Conservation (phyloP, 805 yeast species). For the Pichia insulana region DNA sequence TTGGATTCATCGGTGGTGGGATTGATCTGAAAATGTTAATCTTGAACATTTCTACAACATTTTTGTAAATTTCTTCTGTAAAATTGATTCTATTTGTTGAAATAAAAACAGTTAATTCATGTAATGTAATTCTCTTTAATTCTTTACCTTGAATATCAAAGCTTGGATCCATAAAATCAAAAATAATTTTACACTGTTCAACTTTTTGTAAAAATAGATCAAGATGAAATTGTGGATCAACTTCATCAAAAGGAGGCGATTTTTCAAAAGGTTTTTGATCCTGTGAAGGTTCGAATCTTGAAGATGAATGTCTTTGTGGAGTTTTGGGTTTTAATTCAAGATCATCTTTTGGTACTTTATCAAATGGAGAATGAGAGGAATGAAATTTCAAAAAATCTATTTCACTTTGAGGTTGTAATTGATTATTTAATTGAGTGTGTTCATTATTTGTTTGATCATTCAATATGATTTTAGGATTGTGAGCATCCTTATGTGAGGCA, state of each 20-base stretch:
- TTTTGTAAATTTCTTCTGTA: slow-evolving; percentile 84
- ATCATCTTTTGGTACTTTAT: slow-evolving; percentile 46
- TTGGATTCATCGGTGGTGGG: slow-evolving; percentile 96
- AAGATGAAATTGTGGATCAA: slow-evolving; percentile 65
- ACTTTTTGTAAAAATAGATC: slow-evolving; percentile 78
- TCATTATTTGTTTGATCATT: not conserved
- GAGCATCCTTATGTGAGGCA: not conserved
- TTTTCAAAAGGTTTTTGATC: slow-evolving; percentile 56
- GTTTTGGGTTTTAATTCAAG: slow-evolving; percentile 62
- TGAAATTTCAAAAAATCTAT: slow-evolving; percentile 24
- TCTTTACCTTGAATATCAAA: slow-evolving; percentile 90
- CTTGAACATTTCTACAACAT: slow-evolving; percentile 84
- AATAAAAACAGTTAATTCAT: slow-evolving; percentile 83
- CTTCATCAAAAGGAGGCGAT: slow-evolving; percentile 84
- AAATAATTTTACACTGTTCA: slow-evolving; percentile 89
- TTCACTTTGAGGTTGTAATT: slow-evolving; percentile 13
- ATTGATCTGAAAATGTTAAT: slow-evolving; percentile 87
- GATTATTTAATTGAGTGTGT: not conserved
- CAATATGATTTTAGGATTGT: not conserved
- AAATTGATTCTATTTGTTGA: slow-evolving; percentile 74
- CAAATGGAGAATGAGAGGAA: slow-evolving; percentile 25
- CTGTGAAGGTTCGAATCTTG: slow-evolving; percentile 76
- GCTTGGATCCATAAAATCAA: slow-evolving; percentile 91
- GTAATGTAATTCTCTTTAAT: slow-evolving; percentile 75
- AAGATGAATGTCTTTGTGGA: slow-evolving; percentile 88